Evolutionary conservation across 2,329 filamentous ascomycete genomes (phyloP).

Genomic region (Fusarium subglutinans): DNA sequence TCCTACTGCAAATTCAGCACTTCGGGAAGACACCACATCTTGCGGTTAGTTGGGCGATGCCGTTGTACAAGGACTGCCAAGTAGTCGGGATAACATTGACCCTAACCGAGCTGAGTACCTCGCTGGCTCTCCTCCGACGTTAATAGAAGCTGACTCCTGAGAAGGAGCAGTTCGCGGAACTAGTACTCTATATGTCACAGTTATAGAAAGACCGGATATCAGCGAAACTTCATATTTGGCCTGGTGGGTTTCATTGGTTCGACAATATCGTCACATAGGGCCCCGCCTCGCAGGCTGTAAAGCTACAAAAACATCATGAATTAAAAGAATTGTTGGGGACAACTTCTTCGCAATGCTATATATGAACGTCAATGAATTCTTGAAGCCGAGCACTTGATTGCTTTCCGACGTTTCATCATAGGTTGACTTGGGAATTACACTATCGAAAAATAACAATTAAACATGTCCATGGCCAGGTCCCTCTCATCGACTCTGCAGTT

Average conservation of each 20-base stretch:
- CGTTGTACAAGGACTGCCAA: background rate
- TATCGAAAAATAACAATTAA: slow-evolving; percentile 5
- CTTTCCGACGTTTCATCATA: background rate
- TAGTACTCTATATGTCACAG: accelerated
- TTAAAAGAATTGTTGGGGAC: accelerated
- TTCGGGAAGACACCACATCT: too few species aligned
- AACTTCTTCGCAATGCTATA: background rate
- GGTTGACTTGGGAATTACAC: background rate
- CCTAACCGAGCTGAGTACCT: background rate
- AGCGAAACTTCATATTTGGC: background rate
- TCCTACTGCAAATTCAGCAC: accelerated
- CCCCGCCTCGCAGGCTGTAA: accelerated
- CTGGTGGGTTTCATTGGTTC: accelerated
- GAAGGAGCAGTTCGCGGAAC: accelerated
- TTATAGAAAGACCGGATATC: background rate
- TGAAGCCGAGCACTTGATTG: accelerated
- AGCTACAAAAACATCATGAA: accelerated
- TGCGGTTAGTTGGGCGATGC: background rate
- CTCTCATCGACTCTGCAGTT: background rate
- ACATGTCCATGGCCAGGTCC: slow-evolving; percentile 1
- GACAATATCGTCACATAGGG: accelerated
- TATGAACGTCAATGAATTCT: accelerated
- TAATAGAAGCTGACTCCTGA: accelerated
- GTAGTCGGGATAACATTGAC: background rate
- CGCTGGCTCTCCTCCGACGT: too few species aligned